phyloP scores from a whole-genome alignment of 768 basidiomycete genomes.

The Pleurotus citrinopileatus region DNA sequence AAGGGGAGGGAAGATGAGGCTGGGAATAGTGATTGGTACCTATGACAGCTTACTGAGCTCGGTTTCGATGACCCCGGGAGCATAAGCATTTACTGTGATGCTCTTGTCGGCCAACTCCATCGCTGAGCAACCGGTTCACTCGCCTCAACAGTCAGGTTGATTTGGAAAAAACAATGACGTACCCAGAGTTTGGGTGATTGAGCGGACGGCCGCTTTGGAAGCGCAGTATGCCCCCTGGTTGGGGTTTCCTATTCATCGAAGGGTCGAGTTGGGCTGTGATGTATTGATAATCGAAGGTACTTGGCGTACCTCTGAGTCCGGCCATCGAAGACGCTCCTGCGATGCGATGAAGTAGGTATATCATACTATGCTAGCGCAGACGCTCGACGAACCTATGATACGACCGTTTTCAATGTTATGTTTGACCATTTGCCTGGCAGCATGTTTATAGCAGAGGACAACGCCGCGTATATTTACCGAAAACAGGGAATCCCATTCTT shows the following conservation, averaged over 20 bases:
- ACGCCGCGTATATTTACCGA: conserved; percentile 22
- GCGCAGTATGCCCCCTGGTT: conserved; percentile 23
- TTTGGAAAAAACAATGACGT: background rate
- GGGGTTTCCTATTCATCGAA: conserved; percentile 10
- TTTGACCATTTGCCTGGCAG: conserved; percentile 24
- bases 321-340: conserved; percentile 28
- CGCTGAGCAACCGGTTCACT: too few relatives aligned
- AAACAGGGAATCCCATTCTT: conserved; percentile 19
- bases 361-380: background rate
- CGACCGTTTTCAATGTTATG: conserved; percentile 23
- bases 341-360: conserved; percentile 4
- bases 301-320: conserved; percentile 23
- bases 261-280: background rate
- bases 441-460: conserved; percentile 23
- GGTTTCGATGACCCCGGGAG: conserved; percentile 31
- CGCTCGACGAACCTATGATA: conserved; percentile 21
- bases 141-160: conserved; percentile 10
- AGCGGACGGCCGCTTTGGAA: conserved; percentile 37
- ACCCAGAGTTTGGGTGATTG: conserved; percentile 36
- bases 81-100: conserved; percentile 40
- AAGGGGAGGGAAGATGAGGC: background rate
- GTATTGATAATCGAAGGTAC: background rate
- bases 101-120: conserved; percentile 27
- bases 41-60: conserved; percentile 22
- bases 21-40: background rate